Percentiles rank a stretch among this genome's conserved stretches.
These are phyloP conservation scores for Phialophora tarda DNA, from an alignment of 2,329 filamentous ascomycete species.

Conservation along the genomic window DNA sequence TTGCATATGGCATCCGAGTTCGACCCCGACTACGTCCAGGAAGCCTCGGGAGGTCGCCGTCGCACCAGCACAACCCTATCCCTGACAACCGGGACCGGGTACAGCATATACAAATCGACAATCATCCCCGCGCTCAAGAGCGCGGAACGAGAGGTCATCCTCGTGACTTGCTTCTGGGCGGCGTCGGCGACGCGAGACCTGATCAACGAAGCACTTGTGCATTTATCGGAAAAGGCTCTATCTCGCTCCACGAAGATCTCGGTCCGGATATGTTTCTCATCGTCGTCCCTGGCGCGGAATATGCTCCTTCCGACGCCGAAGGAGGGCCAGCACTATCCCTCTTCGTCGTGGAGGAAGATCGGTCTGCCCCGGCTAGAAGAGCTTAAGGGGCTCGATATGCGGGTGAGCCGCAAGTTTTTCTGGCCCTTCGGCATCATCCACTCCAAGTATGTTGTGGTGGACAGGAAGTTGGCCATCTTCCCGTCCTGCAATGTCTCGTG, in stretches of 20 bases:
- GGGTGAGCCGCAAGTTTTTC: conserved; percentile 79
- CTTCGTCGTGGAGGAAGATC: conserved; percentile 66
- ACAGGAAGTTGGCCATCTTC: conserved; percentile 69
- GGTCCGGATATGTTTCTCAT: conserved; percentile 79
- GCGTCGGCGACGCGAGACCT: conserved; percentile 65
- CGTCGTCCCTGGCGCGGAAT: conserved; percentile 73
- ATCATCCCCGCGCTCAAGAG: conserved; percentile 66
- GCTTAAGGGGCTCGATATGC: conserved; percentile 67
- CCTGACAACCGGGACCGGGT: conserved; percentile 25
- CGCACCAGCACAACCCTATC: conserved; percentile 10
- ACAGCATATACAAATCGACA: conserved; percentile 34
- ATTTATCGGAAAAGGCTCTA: conserved; percentile 60
- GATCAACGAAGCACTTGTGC: conserved; percentile 63
- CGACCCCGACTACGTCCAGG: conserved; percentile 12
- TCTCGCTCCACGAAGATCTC: conserved; percentile 53
- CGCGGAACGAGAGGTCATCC: conserved; percentile 69
- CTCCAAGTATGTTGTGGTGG: conserved; percentile 79
- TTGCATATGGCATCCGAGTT: conserved; percentile 2
- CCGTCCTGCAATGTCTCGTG: conserved; percentile 86
- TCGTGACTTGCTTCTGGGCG: conserved; percentile 86
- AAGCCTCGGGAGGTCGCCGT: conserved; percentile 19
- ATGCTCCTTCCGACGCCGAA: conserved; percentile 71
- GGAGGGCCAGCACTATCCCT: conserved; percentile 66
- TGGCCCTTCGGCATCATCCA: conserved; percentile 86
- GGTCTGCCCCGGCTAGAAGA: conserved; percentile 66